These are phyloP conservation scores for Hymenoscyphus repandus DNA, from an alignment of 2,329 filamentous ascomycete genomes.

Conservation along the genomic window DNA sequence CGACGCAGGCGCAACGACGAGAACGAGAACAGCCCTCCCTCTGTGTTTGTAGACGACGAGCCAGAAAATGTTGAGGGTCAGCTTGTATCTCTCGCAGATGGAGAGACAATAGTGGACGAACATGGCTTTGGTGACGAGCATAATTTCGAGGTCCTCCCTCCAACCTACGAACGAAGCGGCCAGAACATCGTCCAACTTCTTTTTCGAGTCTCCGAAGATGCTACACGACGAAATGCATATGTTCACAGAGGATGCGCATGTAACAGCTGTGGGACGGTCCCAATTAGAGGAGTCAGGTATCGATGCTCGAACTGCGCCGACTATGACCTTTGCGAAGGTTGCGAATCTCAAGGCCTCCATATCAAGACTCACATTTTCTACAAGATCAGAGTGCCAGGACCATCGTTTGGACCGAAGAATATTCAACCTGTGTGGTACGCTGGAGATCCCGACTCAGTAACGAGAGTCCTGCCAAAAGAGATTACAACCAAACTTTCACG, in stretches of 20 bases:
- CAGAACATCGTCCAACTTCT: conserved; percentile 81
- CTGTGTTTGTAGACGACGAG: conserved; percentile 20
- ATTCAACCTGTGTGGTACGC: conserved; percentile 83
- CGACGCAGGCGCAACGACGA: conserved; percentile 29
- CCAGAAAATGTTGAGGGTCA: conserved; percentile 31
- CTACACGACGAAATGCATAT: conserved; percentile 80
- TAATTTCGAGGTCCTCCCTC: conserved; percentile 19
- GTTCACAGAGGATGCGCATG: conserved; percentile 90
- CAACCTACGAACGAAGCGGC: conserved; percentile 45
- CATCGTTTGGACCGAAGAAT: conserved; percentile 75
- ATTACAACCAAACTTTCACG: conserved; percentile 64
- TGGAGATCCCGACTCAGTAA: conserved; percentile 71
- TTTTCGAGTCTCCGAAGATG: conserved; percentile 91
- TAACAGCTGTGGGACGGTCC: conserved; percentile 80
- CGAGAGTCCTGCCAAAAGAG: conserved; percentile 58
- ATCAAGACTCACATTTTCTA: conserved; percentile 97
- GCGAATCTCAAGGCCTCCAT: conserved; percentile 66
- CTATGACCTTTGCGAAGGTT: conserved; percentile 91
- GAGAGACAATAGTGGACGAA: conserved; percentile 31
- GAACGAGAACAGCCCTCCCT: conserved; percentile 5
- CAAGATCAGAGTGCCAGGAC: conserved; percentile 87
- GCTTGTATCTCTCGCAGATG: conserved; percentile 26
- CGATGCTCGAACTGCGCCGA: conserved; percentile 94
- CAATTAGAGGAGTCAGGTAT: conserved; percentile 88
- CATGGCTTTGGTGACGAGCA: conserved; percentile 23